phyloP scores from a whole-genome alignment of 257 asterid genomes.

The Euphrasia confusa region DNA sequence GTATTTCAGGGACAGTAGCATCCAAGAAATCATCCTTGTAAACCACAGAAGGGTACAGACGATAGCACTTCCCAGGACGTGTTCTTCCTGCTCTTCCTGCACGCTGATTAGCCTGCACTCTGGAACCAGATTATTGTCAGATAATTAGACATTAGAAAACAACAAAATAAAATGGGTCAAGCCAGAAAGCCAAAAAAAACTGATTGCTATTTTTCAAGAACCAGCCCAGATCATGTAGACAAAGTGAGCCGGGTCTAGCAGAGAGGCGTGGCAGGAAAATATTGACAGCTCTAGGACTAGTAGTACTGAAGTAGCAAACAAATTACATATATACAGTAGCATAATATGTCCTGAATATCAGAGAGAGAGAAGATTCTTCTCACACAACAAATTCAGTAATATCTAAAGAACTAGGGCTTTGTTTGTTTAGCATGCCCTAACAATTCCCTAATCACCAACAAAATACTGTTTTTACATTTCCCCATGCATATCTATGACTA shows the following conservation, averaged over 20 bases:
- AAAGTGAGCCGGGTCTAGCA: background rate
- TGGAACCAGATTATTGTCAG: conserved; percentile 26
- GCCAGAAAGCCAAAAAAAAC: background rate
- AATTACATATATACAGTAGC: conserved; percentile 9
- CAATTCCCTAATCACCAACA: no score
- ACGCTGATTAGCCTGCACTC: conserved; percentile 98
- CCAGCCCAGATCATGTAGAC: background rate
- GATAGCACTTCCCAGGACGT: conserved; percentile 88
- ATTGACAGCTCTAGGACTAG: background rate
- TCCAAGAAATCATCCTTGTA: conserved; percentile 80
- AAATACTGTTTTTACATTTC: no score
- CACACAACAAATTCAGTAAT: conserved; percentile 1
- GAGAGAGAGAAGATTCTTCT: background rate
- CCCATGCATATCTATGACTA: no score
- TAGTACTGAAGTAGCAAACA: conserved; percentile 2
- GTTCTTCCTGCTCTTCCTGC: conserved; percentile 99
- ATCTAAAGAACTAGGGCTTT: background rate
- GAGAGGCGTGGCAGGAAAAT: background rate
- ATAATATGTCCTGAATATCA: conserved; percentile 2
- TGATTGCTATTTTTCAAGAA: background rate
- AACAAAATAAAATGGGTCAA: background rate
- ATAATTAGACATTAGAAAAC: conserved; percentile 1
- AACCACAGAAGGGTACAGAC: conserved; percentile 67
- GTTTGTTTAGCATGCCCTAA: no score
- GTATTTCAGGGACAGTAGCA: conserved; percentile 92